Percentiles rank a stretch among this genome's conserved stretches.
Conservation (phyloP, 805 yeast genomes). For the Cyberlindnera japonica region DNA sequence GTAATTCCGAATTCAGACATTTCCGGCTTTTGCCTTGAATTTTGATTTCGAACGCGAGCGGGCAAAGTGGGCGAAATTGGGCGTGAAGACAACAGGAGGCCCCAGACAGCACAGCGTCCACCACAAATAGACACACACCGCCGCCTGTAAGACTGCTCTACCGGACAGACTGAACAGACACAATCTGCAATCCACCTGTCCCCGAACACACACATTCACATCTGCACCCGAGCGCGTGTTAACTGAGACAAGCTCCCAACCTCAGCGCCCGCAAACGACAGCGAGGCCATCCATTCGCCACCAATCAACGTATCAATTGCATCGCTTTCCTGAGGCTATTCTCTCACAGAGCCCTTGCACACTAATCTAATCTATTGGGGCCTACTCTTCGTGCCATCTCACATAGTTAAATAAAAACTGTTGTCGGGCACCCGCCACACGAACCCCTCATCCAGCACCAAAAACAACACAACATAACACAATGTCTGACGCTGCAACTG, state of each 20-base stretch:
- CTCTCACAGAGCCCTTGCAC: no score
- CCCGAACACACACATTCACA: background rate
- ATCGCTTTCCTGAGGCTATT: no score
- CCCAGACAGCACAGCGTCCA: no score
- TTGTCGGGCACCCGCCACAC: background rate
- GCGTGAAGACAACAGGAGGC: background rate
- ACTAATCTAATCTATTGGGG: no score
- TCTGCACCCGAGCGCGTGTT: background rate
- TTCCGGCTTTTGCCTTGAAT: background rate
- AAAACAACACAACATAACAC: background rate
- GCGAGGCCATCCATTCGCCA: no score
- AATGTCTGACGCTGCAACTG: constrained; percentile 4
- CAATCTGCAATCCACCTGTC: background rate
- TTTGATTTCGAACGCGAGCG: background rate
- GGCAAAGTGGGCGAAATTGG: constrained; percentile 2
- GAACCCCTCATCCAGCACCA: background rate
- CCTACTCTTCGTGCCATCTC: no score
- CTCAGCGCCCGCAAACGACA: background rate
- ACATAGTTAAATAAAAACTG: no score
- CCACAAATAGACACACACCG: no score
- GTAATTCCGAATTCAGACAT: no score
- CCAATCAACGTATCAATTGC: no score
- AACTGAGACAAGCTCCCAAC: background rate
- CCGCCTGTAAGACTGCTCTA: background rate
- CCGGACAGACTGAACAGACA: background rate